Evolutionary conservation across 768 basidiomycete species (phyloP).

Genomic region (Scleroderma bovista): DNA sequence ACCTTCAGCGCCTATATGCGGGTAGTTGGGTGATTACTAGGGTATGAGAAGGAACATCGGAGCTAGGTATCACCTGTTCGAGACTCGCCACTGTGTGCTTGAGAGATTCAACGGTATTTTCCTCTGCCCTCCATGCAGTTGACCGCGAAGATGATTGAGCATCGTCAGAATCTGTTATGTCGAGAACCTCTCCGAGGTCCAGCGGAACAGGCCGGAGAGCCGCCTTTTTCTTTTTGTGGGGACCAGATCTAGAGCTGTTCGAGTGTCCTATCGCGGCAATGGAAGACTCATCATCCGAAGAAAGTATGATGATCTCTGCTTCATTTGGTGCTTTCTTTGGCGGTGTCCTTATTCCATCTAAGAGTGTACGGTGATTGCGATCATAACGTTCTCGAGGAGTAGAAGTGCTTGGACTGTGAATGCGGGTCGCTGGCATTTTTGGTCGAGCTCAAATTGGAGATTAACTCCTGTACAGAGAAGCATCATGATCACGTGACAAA

Average conservation of each 20-base stretch:
- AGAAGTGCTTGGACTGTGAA: not conserved
- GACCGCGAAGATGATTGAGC: conserved; percentile 1
- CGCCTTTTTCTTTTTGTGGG: conserved; percentile 15
- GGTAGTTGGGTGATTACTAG: not conserved
- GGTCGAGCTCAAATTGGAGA: too few relatives aligned
- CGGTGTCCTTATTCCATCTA: conserved; percentile 7
- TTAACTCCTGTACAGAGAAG: too few relatives aligned
- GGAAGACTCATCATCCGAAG: conserved; percentile 28
- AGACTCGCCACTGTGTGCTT: conserved; percentile 38
- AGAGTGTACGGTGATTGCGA: not conserved
- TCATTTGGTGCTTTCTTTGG: conserved; percentile 10
- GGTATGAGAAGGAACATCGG: not conserved
- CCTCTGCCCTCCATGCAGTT: conserved; percentile 14
- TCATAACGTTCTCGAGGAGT: not conserved
- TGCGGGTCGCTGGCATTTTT: not conserved
- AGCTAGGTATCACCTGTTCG: conserved; percentile 33
- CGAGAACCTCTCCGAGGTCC: conserved; percentile 39
- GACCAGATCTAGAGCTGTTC: conserved; percentile 9
- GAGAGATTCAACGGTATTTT: conserved; percentile 16
- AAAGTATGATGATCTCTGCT: conserved; percentile 27
- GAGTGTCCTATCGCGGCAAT: conserved; percentile 11
- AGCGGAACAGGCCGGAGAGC: conserved; percentile 5
- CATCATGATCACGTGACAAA: too few relatives aligned
- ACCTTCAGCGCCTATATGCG: conserved; percentile 16
- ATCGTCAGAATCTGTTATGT: conserved; percentile 57